Conservation (phyloP, 169 alveolate species). For the Plasmodium ovale region DNA sequence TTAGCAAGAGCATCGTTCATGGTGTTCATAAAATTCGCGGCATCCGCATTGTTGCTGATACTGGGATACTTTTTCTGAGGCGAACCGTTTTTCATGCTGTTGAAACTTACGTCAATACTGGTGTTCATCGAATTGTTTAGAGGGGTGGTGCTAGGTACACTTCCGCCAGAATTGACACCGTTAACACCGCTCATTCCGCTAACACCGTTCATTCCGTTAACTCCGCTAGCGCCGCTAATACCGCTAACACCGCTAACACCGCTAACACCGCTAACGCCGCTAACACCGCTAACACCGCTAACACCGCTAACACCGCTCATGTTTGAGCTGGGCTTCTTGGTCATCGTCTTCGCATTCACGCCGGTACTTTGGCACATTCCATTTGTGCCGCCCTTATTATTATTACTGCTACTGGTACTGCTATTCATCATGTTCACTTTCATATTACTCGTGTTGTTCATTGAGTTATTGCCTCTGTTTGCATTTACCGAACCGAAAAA, state of each 20-base stretch:
- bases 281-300: too few species aligned
- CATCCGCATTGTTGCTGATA: background rate
- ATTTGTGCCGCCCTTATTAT: background rate
- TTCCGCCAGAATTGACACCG: too few species aligned
- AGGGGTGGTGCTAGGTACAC: too few species aligned
- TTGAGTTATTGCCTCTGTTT: background rate
- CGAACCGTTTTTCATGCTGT: conserved; percentile 1
- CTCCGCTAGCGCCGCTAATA: too few species aligned
- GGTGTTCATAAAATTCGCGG: background rate
- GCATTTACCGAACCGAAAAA: background rate
- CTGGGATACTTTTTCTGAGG: too few species aligned
- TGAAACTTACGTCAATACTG: background rate
- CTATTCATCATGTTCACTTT: background rate
- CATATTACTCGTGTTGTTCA: background rate
- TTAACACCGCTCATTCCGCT: too few species aligned
- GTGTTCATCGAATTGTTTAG: background rate
- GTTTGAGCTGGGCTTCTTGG: too few species aligned
- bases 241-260: too few species aligned
- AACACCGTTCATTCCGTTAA: too few species aligned
- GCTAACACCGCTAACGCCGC: too few species aligned
- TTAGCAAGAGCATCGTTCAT: background rate
- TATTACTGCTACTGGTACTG: background rate
- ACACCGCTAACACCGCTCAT: too few species aligned
- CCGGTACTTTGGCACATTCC: conserved; percentile 9
- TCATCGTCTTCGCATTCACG: background rate